Base-by-base conservation (phyloP, 208 protist species). In the Acanthamoeba lenticulata region DNA sequence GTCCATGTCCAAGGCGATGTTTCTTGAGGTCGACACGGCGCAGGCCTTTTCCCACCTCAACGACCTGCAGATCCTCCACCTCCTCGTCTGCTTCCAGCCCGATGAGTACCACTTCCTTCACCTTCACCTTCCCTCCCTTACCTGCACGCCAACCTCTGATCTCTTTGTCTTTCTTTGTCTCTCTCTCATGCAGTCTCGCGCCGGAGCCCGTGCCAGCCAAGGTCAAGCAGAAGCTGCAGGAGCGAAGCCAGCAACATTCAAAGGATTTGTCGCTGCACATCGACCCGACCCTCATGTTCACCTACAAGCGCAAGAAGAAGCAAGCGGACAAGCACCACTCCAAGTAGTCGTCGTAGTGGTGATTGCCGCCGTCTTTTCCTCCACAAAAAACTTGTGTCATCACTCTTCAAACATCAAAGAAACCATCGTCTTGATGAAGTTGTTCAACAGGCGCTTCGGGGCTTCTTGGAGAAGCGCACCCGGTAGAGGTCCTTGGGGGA, bases 31-130 rank as follows among this genome's bases (percentile, higher is more conserved):
- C 15, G 85, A 91, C 42, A 72, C 60, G 9, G 55, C 34, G 34
- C 85, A 91, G 85, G 85, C 85, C 85, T 91, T 91, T 52, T 65
- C 85, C 24, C 55, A 72, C 85, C 85, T 91, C 85, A 91, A 91
- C 55, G 85, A 91, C 55, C 85, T 91, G 24, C 85, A 91, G 60
- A 91, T 91, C 44, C 85, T 91, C 27, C 85, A 91, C 42, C 85
- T 91, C 32, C 85, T 91, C 34, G 85, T 91, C 55, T 49, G 36
- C 52, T 91, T 91, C 85, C 85, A 91, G 27, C 85, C 85, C 34
- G 85, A 91, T 62, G 85, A 91, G 85, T 91, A 69, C 38, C 15
- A 1, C 83, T 45, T 9, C 29, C 36, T 34, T 24, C 32, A 2
- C 32, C 24, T 49, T 36, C 40, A 13, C 34, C 27, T 57, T 34